Conservation (phyloP, 2,329 filamentous ascomycete species). For the Paracorniculantispora psalliotae region DNA sequence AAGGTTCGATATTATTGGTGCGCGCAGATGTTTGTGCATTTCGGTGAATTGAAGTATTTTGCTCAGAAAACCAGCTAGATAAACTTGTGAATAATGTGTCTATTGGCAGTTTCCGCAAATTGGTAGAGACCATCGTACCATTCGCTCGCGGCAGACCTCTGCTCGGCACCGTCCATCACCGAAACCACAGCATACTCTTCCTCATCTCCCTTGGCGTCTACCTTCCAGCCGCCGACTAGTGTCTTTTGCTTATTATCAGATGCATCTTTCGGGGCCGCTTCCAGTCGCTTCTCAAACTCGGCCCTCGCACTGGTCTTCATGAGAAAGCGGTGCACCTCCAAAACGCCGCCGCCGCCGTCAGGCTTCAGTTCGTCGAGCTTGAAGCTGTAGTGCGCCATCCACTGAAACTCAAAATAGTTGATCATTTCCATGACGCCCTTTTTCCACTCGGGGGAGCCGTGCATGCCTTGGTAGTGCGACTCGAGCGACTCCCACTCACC, state of each 20-base stretch:
- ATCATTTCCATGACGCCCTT: background rate
- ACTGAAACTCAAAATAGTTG: background rate
- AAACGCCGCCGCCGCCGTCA: background rate
- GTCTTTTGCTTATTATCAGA: background rate
- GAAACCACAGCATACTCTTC: background rate
- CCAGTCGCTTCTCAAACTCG: background rate
- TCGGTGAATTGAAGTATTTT: too few species aligned
- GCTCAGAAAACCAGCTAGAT: background rate
- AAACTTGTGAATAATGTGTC: background rate
- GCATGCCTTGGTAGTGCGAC: background rate
- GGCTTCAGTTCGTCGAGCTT: background rate
- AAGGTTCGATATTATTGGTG: too few species aligned
- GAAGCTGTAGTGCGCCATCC: background rate
- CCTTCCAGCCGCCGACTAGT: background rate
- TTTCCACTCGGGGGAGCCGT: background rate
- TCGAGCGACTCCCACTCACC: conserved; percentile 3
- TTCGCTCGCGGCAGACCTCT: background rate
- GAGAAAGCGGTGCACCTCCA: background rate
- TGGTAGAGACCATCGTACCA: background rate
- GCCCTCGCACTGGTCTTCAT: background rate
- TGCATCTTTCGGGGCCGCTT: too few species aligned
- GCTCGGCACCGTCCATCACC: background rate
- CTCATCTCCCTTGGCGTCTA: background rate
- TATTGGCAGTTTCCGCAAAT: background rate
- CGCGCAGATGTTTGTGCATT: too few species aligned